Evolutionary conservation across 169 alveolate genomes (phyloP), one percentile per base, ranked within the genome.

Genomic region (Eimeria necatrix): DNA sequence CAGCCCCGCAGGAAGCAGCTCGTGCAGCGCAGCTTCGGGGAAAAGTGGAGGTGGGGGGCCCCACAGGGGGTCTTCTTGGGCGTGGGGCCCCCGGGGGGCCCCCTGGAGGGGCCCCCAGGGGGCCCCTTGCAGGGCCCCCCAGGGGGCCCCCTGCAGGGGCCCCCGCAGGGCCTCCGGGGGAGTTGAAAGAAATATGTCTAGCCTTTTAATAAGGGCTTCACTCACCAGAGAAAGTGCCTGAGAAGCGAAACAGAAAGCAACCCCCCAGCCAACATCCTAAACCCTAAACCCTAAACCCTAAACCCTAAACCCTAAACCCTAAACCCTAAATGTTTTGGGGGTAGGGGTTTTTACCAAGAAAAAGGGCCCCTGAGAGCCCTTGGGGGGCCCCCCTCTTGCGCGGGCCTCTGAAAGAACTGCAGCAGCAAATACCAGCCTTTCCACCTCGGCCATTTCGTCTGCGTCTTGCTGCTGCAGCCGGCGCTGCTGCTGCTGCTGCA

Each of bases 371-470:
- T 76, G 56, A 16, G 86, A 4, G 22, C 86, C 86, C 56, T 76
- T 76, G 61, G 86, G 64, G 86, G 86, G 60, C 32, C 86, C 86
- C 86, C 86, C 60, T 48, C 20, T 60, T 3, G 86, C 86, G 20
- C 86, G 86, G 22, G 86, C 86, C 59, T 48, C 86, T 41, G 86
- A 56, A 41, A 76, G 86, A 22, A 76, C 86, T 46, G 86, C 18
- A 76, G 86, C 86, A 76, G 86, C 86, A 76, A 76, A 76, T 26
- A 76, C 86, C 4, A 76, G 60, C 8, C 86, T 4, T 16, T 76
- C 86, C 14, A 76, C 86, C 22, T 76, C 86, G 10, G 9, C 61
- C 60, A 22, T 5, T 8, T 41, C 86, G 24, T 16, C 86, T 9
- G 12, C 61, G 48, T 76, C 86, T 6, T 76, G 64, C 86, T 76